These are phyloP conservation scores for Nitzschia putrida DNA, from an alignment of 108 stramenopile genomes.

Conservation along the genomic window DNA sequence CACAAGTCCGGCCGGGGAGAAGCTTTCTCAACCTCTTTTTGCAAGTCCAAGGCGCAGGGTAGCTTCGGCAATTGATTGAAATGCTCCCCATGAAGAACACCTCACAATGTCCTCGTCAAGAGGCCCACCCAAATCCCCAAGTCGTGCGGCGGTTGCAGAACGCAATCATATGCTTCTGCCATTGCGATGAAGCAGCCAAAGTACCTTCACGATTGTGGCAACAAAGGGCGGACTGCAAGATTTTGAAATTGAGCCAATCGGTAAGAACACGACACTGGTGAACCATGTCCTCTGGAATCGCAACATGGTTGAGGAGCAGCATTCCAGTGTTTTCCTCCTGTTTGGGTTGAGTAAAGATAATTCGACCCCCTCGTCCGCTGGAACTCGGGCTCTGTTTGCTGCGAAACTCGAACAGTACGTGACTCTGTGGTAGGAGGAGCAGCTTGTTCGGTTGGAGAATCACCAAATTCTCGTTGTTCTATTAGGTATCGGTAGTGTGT, in stretches of 20 bases:
- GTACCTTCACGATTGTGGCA: no score
- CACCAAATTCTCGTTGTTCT: constrained; percentile 22
- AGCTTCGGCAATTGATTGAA: constrained; percentile 63
- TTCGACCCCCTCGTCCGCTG: no score
- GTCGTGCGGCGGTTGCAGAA: constrained; percentile 32
- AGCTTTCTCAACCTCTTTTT: constrained; percentile 34
- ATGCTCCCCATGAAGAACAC: constrained; percentile 62
- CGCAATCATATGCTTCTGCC: no score
- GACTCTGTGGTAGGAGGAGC: no score
- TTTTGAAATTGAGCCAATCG: constrained; percentile 72
- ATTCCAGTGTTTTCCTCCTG: constrained; percentile 2
- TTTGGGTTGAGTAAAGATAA: constrained; percentile 21
- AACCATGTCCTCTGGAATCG: constrained; percentile 46
- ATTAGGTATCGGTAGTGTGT: constrained; percentile 48
- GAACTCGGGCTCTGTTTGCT: no score
- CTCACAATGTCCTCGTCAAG: constrained; percentile 44
- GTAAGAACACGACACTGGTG: constrained; percentile 78
- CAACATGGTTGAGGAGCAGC: constrained; percentile 4
- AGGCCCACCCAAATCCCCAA: constrained; percentile 29
- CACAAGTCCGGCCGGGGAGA: background rate
- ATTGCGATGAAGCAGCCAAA: no score
- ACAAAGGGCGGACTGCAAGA: constrained; percentile 49
- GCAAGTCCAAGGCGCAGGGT: constrained; percentile 51
- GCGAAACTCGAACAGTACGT: no score
- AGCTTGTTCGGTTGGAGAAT: background rate